Evolutionary conservation across 371 early-diverging fungal genomes (phyloP).

Genomic region (Basidiobolus meristosporus): DNA sequence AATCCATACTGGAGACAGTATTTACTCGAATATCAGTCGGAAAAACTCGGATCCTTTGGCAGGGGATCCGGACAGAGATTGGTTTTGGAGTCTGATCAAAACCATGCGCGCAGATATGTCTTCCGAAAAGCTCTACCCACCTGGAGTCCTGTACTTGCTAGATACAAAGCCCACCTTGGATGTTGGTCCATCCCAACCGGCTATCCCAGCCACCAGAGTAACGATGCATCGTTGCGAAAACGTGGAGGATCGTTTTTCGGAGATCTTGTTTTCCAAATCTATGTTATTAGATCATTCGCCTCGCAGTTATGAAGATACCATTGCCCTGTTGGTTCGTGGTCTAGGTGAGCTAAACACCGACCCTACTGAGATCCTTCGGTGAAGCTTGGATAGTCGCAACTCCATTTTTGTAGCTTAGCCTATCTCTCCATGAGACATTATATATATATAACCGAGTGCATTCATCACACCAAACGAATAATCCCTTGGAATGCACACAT

Average conservation of each 20-base stretch:
- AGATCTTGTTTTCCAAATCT: conserved; percentile 37
- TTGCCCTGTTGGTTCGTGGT: conserved; percentile 17
- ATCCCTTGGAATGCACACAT: no score
- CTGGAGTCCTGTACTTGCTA: conserved; percentile 42
- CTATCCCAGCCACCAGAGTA: conserved; percentile 9
- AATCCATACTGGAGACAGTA: conserved; percentile 6
- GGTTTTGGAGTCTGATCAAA: conserved; percentile 66
- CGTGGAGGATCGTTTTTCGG: conserved; percentile 38
- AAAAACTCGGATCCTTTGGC: conserved; percentile 4
- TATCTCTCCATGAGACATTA: no score
- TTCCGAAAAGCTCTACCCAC: conserved; percentile 61
- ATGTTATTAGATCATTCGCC: conserved; percentile 64
- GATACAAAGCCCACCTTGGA: neutral
- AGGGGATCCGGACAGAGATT: conserved; percentile 36
- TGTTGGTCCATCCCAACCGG: conserved; percentile 2
- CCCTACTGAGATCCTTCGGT: no score
- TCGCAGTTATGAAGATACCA: conserved; percentile 32
- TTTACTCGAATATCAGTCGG: neutral
- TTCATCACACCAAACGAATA: no score
- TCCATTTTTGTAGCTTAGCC: no score
- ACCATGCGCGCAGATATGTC: conserved; percentile 64
- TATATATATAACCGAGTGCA: no score
- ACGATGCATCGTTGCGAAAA: conserved; percentile 38
- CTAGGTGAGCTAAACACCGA: no score
- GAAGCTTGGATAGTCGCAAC: no score